phyloP scores from a whole-genome alignment of 768 basidiomycete genomes.

The Pulveroboletus sp. region DNA sequence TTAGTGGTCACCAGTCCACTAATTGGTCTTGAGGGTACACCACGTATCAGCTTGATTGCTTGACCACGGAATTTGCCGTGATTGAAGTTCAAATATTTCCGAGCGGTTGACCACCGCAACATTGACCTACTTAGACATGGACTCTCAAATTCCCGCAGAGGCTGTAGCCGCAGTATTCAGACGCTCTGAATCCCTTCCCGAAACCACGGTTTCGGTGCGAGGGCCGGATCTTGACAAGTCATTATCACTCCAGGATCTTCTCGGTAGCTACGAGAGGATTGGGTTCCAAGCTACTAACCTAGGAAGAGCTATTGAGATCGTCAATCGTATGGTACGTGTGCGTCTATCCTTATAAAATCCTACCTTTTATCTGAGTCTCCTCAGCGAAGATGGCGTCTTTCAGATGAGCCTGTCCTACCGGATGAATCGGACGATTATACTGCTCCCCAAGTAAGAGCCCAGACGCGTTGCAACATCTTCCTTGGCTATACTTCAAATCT shows the following conservation, averaged over 20 bases:
- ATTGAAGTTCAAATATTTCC: no score
- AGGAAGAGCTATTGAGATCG: constrained; percentile 81
- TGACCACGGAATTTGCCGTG: constrained; percentile 27
- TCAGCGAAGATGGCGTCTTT: constrained; percentile 85
- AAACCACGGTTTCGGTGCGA: constrained; percentile 62
- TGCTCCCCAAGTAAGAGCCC: constrained; percentile 55
- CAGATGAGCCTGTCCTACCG: constrained; percentile 69
- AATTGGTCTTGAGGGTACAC: background rate
- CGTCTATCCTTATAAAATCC: background rate
- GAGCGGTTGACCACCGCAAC: background rate
- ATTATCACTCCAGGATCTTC: constrained; percentile 60
- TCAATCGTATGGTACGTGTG: constrained; percentile 80
- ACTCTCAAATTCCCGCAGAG: constrained; percentile 40
- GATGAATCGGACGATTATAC: constrained; percentile 67
- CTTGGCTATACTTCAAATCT: constrained; percentile 98
- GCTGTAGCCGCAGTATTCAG: constrained; percentile 77
- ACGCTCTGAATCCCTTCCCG: constrained; percentile 66
- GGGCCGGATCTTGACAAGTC: constrained; percentile 85
- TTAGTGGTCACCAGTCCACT: background rate
- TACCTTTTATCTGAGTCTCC: background rate
- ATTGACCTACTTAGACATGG: constrained; percentile 6
- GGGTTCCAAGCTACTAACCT: constrained; percentile 98
- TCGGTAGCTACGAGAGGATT: constrained; percentile 80
- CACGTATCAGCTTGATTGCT: background rate
- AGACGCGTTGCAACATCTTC: constrained; percentile 82